phyloP scores from a whole-genome alignment of 2,329 filamentous ascomycete species.

The Fusarium compactum region DNA sequence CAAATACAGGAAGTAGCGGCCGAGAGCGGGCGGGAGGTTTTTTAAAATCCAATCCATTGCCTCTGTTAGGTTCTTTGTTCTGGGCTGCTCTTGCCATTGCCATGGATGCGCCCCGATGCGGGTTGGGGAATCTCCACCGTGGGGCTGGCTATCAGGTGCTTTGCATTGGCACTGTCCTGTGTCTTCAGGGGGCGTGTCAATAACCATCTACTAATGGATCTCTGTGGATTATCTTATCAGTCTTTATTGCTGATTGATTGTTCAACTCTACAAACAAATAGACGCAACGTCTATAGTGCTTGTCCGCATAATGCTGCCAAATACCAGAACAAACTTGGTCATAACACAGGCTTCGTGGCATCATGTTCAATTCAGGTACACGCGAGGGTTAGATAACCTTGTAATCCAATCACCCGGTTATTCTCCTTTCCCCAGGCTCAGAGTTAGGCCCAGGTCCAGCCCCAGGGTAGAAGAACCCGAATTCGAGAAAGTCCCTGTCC shows the following conservation, averaged over 20 bases:
- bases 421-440: constrained; percentile 19
- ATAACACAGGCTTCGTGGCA: neutral
- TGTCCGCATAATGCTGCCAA: neutral
- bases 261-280: neutral
- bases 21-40: constrained; percentile 46
- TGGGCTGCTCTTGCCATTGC: constrained; percentile 11
- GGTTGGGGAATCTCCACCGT: constrained; percentile 40
- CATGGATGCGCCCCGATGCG: constrained; percentile 32
- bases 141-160: constrained; percentile 19
- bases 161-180: constrained; percentile 7
- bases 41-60: constrained; percentile 37
- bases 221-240: neutral
- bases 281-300: neutral
- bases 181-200: constrained; percentile 22
- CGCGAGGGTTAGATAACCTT: neutral
- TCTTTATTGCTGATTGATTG: neutral
- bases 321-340: neutral
- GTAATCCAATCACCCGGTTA: constrained; percentile 15
- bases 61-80: neutral
- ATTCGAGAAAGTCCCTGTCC: constrained; percentile 23
- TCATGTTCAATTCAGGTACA: neutral
- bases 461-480: constrained; percentile 21
- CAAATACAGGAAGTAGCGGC: constrained; percentile 30
- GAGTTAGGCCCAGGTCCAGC: neutral
- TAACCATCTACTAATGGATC: neutral